Conservation (phyloP, 2,329 filamentous ascomycete genomes). For the Diplocarpon rosae region DNA sequence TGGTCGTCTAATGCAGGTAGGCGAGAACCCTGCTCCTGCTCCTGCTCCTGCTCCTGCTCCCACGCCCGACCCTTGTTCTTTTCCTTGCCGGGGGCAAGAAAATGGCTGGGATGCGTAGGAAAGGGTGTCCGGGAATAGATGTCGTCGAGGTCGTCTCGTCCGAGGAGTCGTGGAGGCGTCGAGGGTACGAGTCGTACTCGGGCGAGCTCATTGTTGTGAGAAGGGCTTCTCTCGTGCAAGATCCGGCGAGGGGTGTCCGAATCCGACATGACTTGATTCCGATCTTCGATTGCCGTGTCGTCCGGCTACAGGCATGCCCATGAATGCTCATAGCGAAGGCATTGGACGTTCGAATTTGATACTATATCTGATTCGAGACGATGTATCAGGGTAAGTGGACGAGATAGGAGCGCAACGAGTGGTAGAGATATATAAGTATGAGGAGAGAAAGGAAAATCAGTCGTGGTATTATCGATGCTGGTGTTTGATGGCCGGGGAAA, state of each 20-base stretch:
- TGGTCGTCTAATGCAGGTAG: conserved; percentile 16
- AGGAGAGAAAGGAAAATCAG: neutral
- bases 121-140: conserved; percentile 26
- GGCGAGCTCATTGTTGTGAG: conserved; percentile 15
- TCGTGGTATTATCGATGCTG: no score
- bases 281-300: conserved; percentile 1
- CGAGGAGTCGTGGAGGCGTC: conserved; percentile 14
- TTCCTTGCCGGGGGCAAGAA: conserved; percentile 18
- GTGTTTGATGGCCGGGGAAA: no score
- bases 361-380: neutral
- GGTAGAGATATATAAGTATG: neutral
- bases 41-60: neutral
- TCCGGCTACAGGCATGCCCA: conserved; percentile 1
- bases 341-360: conserved; percentile 2
- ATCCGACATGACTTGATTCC: conserved; percentile 9
- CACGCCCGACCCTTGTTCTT: conserved; percentile 5
- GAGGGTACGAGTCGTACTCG: conserved; percentile 15
- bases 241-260: conserved; percentile 13
- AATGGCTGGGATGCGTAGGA: conserved; percentile 25
- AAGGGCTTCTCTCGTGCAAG: conserved; percentile 21
- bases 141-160: conserved; percentile 12
- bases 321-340: conserved; percentile 3
- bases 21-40: conserved; percentile 8
- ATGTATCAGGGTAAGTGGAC: neutral
- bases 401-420: neutral